Conservation (phyloP, 2,329 filamentous ascomycete genomes). For the Trichoderma koningiopsis region DNA sequence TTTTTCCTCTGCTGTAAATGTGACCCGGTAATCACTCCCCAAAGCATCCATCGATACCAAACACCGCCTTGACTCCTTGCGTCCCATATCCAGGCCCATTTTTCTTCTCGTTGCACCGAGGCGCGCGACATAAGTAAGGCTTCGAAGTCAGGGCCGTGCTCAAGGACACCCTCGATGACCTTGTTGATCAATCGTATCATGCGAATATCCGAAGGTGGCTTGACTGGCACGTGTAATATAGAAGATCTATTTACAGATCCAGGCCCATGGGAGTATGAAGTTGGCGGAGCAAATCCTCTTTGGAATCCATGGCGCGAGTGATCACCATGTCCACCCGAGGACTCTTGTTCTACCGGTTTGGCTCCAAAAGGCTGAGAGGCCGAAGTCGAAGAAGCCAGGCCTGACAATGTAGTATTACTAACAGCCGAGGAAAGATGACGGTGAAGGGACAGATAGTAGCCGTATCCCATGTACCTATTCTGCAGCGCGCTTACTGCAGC, state of each 20-base stretch:
- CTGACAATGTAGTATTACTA: conserved; percentile 45
- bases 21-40: conserved; percentile 77
- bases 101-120: conserved; percentile 81
- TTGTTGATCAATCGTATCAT: conserved; percentile 85
- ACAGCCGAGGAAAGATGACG: conserved; percentile 78
- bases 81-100: conserved; percentile 94
- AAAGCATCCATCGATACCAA: conserved; percentile 92
- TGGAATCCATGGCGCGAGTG: conserved; percentile 49
- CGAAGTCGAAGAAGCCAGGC: conserved; percentile 43
- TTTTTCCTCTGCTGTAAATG: conserved; percentile 46
- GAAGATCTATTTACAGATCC: conserved; percentile 49
- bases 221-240: conserved; percentile 69
- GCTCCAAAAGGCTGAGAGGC: conserved; percentile 76
- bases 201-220: conserved; percentile 74
- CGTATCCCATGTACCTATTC: conserved; percentile 82
- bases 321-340: conserved; percentile 38
- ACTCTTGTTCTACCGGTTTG: conserved; percentile 57
- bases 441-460: conserved; percentile 78
- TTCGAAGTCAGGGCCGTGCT: conserved; percentile 85
- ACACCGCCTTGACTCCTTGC: conserved; percentile 75
- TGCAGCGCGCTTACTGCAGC: conserved; percentile 75
- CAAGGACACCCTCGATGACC: conserved; percentile 77
- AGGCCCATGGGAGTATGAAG: conserved; percentile 59
- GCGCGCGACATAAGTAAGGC: conserved; percentile 85
- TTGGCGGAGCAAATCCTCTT: conserved; percentile 74